A percentile compares a stretch with the other conserved stretches of the same genome.
Evolutionary conservation across 306 rosid genomes (phyloP).

Genomic region (Corylus avellana): DNA sequence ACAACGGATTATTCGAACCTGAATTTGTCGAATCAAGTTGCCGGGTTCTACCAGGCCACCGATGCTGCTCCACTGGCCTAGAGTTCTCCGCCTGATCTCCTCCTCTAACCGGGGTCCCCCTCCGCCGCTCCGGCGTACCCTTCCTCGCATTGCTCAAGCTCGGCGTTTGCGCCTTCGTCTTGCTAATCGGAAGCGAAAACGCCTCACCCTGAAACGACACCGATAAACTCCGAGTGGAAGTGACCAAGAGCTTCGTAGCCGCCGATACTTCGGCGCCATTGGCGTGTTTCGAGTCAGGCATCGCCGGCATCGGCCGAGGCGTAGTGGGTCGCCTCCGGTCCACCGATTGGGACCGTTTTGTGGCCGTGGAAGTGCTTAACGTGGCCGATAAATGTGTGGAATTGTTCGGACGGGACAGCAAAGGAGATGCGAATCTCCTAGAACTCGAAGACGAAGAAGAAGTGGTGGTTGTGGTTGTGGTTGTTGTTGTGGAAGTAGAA

Average conservation of each 20-base stretch:
- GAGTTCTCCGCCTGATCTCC: slow-evolving; percentile 88
- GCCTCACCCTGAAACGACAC: slow-evolving; percentile 98
- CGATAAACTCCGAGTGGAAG: slow-evolving; percentile 91
- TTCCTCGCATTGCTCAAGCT: slow-evolving; percentile 51
- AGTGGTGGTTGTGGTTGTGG: slow-evolving; percentile 29
- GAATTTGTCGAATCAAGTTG: slow-evolving; percentile 38
- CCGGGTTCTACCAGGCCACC: slow-evolving; percentile 86
- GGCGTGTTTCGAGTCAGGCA: slow-evolving; percentile 44
- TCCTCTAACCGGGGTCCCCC: slow-evolving; percentile 63
- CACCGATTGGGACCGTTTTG: slow-evolving; percentile 85
- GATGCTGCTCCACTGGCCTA: slow-evolving; percentile 69
- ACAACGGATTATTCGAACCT: slow-evolving; percentile 25
- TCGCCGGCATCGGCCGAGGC: slow-evolving; percentile 53
- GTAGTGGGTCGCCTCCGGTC: slow-evolving; percentile 69
- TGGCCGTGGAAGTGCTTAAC: slow-evolving; percentile 33
- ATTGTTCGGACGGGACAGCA: slow-evolving; percentile 80
- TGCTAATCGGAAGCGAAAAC: slow-evolving; percentile 93
- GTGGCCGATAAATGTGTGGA: slow-evolving; percentile 57
- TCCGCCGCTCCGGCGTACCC: slow-evolving; percentile 85
- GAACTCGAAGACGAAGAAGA: slow-evolving; percentile 66
- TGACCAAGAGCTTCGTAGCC: slow-evolving; percentile 82
- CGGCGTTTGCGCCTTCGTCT: slow-evolving; percentile 68
- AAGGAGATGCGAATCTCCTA: slow-evolving; percentile 83
- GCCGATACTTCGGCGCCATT: slow-evolving; percentile 57
- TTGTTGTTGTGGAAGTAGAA: slow-evolving; percentile 31